Percentiles rank a stretch among this genome's conserved stretches.
phyloP scores from a whole-genome alignment of 2,329 filamentous ascomycete species.

The Colletotrichum sidae region DNA sequence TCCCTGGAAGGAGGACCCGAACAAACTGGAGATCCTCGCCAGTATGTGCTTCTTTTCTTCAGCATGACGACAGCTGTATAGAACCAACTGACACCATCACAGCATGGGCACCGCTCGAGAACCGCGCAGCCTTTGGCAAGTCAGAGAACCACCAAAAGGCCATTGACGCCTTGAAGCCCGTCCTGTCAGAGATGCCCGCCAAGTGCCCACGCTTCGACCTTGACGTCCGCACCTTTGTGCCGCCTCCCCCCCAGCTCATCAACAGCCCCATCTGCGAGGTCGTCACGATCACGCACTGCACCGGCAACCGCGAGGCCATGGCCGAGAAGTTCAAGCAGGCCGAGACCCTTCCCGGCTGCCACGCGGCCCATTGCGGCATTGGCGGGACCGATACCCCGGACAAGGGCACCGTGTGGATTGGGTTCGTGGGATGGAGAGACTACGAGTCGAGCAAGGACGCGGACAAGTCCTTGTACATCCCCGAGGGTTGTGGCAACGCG shows the following conservation, averaged over 20 bases:
- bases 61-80: neutral
- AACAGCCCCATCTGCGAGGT: slow-evolving; percentile 34
- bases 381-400: slow-evolving; percentile 12
- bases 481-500: slow-evolving; percentile 2
- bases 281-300: slow-evolving; percentile 21
- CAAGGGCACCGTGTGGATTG: slow-evolving; percentile 29
- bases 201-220: slow-evolving; percentile 30
- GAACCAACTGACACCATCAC: neutral
- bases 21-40: slow-evolving; percentile 27
- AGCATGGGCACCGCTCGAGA: slow-evolving; percentile 26
- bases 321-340: slow-evolving; percentile 20
- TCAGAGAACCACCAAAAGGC: slow-evolving; percentile 25
- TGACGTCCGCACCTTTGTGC: slow-evolving; percentile 8
- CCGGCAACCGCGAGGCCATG: slow-evolving; percentile 14
- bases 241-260: slow-evolving; percentile 29
- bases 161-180: slow-evolving; percentile 24
- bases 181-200: slow-evolving; percentile 1
- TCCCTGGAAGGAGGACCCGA: slow-evolving; percentile 26
- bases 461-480: slow-evolving; percentile 23
- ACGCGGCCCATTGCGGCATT: slow-evolving; percentile 20
- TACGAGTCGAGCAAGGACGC: slow-evolving; percentile 29
- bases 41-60: neutral
- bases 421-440: slow-evolving; percentile 23
- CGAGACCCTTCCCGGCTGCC: slow-evolving; percentile 14
- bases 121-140: slow-evolving; percentile 21